These are phyloP conservation scores for Paraleonurus japonicus DNA, from an alignment of 257 asterid genomes.

Conservation along the genomic window DNA sequence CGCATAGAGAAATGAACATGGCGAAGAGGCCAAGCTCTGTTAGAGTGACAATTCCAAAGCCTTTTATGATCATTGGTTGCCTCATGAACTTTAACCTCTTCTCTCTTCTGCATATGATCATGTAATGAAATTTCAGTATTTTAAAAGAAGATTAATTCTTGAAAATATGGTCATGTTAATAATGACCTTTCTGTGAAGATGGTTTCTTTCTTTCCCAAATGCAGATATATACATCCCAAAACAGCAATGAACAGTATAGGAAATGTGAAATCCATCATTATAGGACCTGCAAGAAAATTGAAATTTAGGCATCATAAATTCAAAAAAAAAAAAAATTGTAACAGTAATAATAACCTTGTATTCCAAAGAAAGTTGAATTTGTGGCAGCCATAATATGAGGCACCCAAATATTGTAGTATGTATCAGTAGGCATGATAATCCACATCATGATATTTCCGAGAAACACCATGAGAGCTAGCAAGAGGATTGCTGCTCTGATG, in stretches of 20 bases:
- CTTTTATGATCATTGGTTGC: constrained; percentile 65
- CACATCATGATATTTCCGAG: constrained; percentile 97
- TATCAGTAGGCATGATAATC: constrained; percentile 95
- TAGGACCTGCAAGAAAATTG: constrained; percentile 53
- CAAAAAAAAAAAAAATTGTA: neutral
- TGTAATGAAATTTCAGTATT: neutral
- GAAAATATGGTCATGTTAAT: neutral
- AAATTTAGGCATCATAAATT: neutral
- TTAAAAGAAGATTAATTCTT: neutral
- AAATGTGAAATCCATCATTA: constrained; percentile 84
- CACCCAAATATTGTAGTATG: constrained; percentile 77
- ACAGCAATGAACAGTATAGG: constrained; percentile 92
- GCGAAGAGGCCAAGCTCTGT: constrained; percentile 61
- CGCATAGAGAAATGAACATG: constrained; percentile 69
- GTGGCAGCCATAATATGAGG: constrained; percentile 66
- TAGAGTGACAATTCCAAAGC: constrained; percentile 70
- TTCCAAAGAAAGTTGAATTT: constrained; percentile 79
- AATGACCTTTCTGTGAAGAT: constrained; percentile 33
- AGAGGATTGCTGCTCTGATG: constrained; percentile 50
- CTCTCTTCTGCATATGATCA: constrained; percentile 29
- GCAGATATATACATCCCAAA: constrained; percentile 79
- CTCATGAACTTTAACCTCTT: constrained; percentile 41
- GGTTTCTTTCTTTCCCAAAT: constrained; percentile 54
- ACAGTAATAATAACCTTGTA: constrained; percentile 54
- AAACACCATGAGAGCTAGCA: constrained; percentile 61